Evolutionary conservation across 2,329 filamentous ascomycete species (phyloP), one percentile per base, ranked within the genome.

Genomic region (Stagonosporopsis rhizophila): DNA sequence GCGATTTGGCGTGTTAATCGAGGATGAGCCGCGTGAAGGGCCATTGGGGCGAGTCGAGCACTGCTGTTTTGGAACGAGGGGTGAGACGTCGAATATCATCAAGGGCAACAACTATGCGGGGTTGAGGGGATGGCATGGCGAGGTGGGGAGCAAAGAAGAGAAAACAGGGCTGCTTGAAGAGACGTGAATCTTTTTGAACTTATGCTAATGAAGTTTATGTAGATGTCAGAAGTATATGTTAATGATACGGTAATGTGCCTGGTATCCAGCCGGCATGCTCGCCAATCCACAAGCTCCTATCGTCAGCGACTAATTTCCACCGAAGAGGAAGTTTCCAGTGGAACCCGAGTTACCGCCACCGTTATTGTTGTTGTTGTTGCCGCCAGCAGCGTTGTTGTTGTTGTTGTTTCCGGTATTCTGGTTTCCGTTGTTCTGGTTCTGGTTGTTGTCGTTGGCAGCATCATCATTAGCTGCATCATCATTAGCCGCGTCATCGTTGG

Each of bases 1-100:
- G 32, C 61, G 73, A 25, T 78, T 78, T 51, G 77, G 76, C 0
- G 75, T 78, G 2, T 56, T 79, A 41, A 52, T 75, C 1, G 72
- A 78, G 35, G 73, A 76, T 9, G 67, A 72, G 22, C 65, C 63
- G 3, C 62, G 66, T 4, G 70, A 75, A 38, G 74, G 73, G 0
- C 68, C 65, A 37, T 42, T 69, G 20, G 73, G 70, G 0, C 65
- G 51, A 23, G 68, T 77, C 4, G 75, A 77, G 54, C 75, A 78
- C 66, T 74, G 72, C 35, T 69, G 70, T 25, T 78, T 78, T 65
- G 75, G 76, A 0, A 71, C 71, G 1, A 63, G 64, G 28, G 72
- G 69, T 0, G 76, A 78, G 64, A 73, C 74, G 5, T 74, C 72
- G 50, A 66, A 71, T 17, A 77, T 78, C 55, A 62, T 71, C 4